These are phyloP conservation scores for Crepidotus variabilis DNA, from an alignment of 768 basidiomycete genomes.

Conservation along the genomic window DNA sequence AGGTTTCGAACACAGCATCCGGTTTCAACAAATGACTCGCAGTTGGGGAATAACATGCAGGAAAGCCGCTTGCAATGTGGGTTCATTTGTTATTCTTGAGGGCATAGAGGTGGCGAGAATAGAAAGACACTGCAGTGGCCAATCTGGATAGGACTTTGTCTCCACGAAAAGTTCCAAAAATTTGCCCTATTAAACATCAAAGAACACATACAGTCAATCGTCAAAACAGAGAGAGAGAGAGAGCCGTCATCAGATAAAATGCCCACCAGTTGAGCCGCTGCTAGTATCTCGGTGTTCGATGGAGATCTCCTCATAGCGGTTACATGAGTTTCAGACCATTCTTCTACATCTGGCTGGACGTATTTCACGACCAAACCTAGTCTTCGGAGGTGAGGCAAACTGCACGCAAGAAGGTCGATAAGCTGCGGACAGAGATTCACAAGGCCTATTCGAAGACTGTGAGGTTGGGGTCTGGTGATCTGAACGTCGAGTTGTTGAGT, in stretches of 20 bases:
- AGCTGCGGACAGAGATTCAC: slow-evolving; percentile 39
- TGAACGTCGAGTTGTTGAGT: neutral
- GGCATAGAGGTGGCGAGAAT: neutral
- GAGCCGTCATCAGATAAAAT: too few relatives aligned
- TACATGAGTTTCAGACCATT: slow-evolving; percentile 5
- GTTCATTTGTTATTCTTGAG: neutral
- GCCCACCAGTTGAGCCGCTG: too few relatives aligned
- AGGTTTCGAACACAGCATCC: too few relatives aligned
- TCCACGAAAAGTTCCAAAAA: neutral
- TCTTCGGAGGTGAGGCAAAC: slow-evolving; percentile 28
- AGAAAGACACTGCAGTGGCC: neutral
- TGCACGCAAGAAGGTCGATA: slow-evolving; percentile 35
- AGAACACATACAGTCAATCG: too few relatives aligned
- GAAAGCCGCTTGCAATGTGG: neutral
- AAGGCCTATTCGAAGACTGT: slow-evolving; percentile 34
- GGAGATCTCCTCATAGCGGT: neutral
- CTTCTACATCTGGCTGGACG: slow-evolving; percentile 24
- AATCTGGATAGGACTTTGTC: neutral
- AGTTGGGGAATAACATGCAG: neutral
- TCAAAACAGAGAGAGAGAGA: too few relatives aligned
- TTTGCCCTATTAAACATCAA: neutral
- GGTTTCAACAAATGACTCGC: neutral
- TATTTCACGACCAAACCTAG: slow-evolving; percentile 38
- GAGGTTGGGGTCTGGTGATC: slow-evolving; percentile 1
- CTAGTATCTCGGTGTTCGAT: neutral